Base-by-base conservation (phyloP, 2,329 filamentous ascomycete species). In the Exophiala xenobiotica region DNA sequence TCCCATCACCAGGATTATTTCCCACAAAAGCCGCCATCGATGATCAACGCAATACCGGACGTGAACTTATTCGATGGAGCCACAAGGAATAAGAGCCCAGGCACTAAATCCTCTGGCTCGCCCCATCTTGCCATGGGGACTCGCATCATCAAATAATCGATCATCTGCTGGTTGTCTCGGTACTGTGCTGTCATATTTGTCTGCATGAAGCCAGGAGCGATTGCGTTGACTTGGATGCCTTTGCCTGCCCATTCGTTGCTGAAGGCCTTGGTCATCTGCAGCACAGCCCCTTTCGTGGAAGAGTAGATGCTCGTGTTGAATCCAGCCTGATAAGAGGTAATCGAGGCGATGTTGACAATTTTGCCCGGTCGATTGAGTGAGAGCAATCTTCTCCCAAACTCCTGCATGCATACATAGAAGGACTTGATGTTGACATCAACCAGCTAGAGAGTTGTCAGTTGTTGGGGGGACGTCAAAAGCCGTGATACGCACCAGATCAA, bases 251-350 rank as follows among this genome's bases (percentile, higher is more conserved):
- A 61, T 48, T 74, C 70, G 9, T 70, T 68, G 0, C 62, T 68
- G 2, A 74, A 60, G 1, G 65, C 70, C 49, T 69, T 72, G 8
- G 67, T 66, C 4, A 75, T 65, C 65, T 73, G 68, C 20, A 69
- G 53, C 2, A 75, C 61, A 2, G 64, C 73, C 9, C 70, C 72
- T 52, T 75, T 75, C 8, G 70, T 72, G 3, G 70, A 70, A 42
- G 63, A 64, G 43, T 64, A 59, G 29, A 49, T 52, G 35, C 57
- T 61, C 9, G 58, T 63, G 26, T 49, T 49, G 37, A 49, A 49
- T 1, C 51, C 51, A 18, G 45, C 51, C 20, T 49, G 42, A 22
- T 39, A 49, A 14, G 46, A 47, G 1, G 46, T 54, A 14, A 54
- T 35, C 18, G 40, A 46, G 12, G 51, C 46, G 18, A 50, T 50